These are phyloP conservation scores for Panellus pusillus DNA, from an alignment of 768 basidiomycete genomes.

Conservation along the genomic window DNA sequence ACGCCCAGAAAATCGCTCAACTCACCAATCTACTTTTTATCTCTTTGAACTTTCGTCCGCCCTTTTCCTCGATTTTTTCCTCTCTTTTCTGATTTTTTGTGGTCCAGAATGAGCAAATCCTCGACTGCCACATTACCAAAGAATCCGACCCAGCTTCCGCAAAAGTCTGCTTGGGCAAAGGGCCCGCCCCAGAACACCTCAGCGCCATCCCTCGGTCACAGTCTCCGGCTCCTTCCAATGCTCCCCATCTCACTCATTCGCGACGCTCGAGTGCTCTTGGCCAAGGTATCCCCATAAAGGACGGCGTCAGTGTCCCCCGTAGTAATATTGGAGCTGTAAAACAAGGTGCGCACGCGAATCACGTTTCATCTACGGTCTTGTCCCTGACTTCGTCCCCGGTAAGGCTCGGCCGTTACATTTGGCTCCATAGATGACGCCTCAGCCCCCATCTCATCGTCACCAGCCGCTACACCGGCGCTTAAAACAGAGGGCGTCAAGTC, in stretches of 20 bases:
- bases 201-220: slow-evolving; percentile 69
- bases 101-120: slow-evolving; percentile 88
- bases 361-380: slow-evolving; percentile 3
- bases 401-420: slow-evolving; percentile 77
- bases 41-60: slow-evolving; percentile 46
- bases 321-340: slow-evolving; percentile 65
- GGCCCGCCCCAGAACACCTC: slow-evolving; percentile 75
- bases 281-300: slow-evolving; percentile 70
- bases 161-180: slow-evolving; percentile 89
- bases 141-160: slow-evolving; percentile 70
- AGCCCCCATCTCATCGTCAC: slow-evolving; percentile 80
- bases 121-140: slow-evolving; percentile 71
- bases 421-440: slow-evolving; percentile 85
- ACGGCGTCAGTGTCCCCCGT: slow-evolving; percentile 74
- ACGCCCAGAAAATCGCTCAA: slow-evolving; percentile 57
- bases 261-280: slow-evolving; percentile 77
- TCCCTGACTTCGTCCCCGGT: slow-evolving; percentile 13
- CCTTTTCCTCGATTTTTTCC: slow-evolving; percentile 10
- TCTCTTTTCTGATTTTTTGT: slow-evolving; percentile 12
- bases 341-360: slow-evolving; percentile 54
- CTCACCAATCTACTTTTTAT: slow-evolving; percentile 45
- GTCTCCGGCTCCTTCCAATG: slow-evolving; percentile 60
- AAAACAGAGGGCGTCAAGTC: slow-evolving; percentile 76
- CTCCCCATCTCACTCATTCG: slow-evolving; percentile 60
- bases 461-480: slow-evolving; percentile 63